These are phyloP conservation scores for Penicillium sp. DNA, from an alignment of 2,329 filamentous ascomycete species.

Conservation along the genomic window DNA sequence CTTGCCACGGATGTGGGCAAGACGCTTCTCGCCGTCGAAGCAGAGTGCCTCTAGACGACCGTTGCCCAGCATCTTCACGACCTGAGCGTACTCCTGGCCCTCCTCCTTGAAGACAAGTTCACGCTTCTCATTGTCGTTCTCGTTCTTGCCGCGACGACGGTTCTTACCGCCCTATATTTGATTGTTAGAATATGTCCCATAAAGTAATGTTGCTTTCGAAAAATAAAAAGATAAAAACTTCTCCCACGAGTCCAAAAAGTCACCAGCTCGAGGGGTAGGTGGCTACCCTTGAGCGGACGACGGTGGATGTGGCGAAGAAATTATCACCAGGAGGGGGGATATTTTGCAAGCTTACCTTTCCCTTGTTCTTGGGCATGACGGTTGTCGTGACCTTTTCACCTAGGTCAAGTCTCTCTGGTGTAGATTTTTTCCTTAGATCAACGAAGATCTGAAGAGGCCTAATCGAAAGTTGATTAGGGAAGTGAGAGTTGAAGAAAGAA, in stretches of 20 bases:
- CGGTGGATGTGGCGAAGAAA: slow-evolving; percentile 20
- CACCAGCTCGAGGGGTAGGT: neutral
- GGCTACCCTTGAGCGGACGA: slow-evolving; percentile 1
- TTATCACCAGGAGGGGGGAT: slow-evolving; percentile 21
- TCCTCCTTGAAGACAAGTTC: slow-evolving; percentile 99
- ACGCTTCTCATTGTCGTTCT: slow-evolving; percentile 98
- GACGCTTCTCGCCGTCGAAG: slow-evolving; percentile 88
- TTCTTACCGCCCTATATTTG: slow-evolving; percentile 89
- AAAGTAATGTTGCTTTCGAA: neutral
- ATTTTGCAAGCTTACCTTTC: slow-evolving; percentile 68
- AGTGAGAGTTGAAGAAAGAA: slow-evolving; percentile 13
- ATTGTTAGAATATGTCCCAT: slow-evolving; percentile 26
- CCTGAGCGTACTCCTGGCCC: slow-evolving; percentile 86
- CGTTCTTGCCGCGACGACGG: slow-evolving; percentile 96
- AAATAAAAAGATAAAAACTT: neutral
- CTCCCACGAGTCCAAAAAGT: neutral
- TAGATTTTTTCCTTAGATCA: slow-evolving; percentile 15
- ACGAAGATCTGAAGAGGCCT: slow-evolving; percentile 16
- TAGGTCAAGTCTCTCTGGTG: slow-evolving; percentile 18
- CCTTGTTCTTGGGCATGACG: slow-evolving; percentile 98
- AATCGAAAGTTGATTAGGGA: slow-evolving; percentile 7
- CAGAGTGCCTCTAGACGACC: slow-evolving; percentile 88
- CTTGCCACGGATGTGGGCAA: slow-evolving; percentile 88
- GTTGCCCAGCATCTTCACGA: slow-evolving; percentile 94
- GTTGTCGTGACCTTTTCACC: slow-evolving; percentile 26